A percentile compares a stretch with the other conserved stretches of the same genome.
phyloP scores from a whole-genome alignment of 805 yeast genomes.

The Candida tibetensis region DNA sequence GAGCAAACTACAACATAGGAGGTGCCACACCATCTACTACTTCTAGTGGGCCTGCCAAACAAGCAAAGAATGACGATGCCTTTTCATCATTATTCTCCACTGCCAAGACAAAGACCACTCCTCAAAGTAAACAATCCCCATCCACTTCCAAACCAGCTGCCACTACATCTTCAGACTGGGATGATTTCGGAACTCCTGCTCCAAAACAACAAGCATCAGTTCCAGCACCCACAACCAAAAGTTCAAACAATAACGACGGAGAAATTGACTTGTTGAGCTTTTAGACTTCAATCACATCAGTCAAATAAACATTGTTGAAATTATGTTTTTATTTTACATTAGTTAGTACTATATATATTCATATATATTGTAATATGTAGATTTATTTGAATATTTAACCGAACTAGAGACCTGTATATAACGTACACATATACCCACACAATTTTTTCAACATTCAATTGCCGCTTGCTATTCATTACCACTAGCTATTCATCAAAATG shows the following conservation, averaged over 20 bases:
- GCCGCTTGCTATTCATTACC: not conserved
- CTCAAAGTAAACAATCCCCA: slow-evolving; percentile 5
- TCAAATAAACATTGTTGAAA: not conserved
- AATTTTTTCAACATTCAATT: not conserved
- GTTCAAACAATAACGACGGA: slow-evolving; percentile 19
- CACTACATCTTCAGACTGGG: slow-evolving; percentile 17
- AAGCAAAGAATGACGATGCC: slow-evolving; percentile 49
- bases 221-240: slow-evolving; percentile 12
- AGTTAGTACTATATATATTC: too few relatives aligned
- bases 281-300: slow-evolving; percentile 14
- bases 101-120: slow-evolving; percentile 50
- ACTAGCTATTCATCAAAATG: slow-evolving; percentile 1
- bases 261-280: slow-evolving; percentile 51
- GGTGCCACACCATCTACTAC: slow-evolving; percentile 31
- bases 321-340: too few relatives aligned
- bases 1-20: slow-evolving; percentile 18
- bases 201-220: slow-evolving; percentile 8
- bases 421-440: not conserved
- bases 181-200: slow-evolving; percentile 22
- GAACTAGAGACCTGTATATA: too few relatives aligned
- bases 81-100: slow-evolving; percentile 66
- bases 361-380: too few relatives aligned
- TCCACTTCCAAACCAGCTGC: slow-evolving; percentile 12
- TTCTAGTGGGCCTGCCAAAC: slow-evolving; percentile 38
- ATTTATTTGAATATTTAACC: too few relatives aligned